Evolutionary conservation across 2,329 filamentous ascomycete genomes (phyloP), one percentile per base, ranked within the genome.

Genomic region (Colletotrichum scovillei): DNA sequence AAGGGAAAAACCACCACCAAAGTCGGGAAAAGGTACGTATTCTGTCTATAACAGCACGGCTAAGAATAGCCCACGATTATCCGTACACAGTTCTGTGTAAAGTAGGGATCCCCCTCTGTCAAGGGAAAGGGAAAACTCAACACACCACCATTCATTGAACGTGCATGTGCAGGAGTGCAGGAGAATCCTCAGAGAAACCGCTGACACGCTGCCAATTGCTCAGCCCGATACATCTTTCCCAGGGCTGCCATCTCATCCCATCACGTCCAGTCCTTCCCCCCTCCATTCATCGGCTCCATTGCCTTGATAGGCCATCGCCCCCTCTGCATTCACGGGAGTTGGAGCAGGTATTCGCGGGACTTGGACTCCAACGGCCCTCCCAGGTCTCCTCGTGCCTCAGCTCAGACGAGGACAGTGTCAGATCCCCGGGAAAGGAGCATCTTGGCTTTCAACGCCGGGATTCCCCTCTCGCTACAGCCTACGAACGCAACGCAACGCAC

Each of bases 391-490:
- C 28, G 58, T 67, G 69, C 57, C 49, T 58, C 69, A 55, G 65
- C 69, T 59, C 69, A 72, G 66, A 72, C 69, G 59, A 52, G 69
- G 38, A 59, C 65, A 38, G 69, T 69, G 59, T 69, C 69, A 60
- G 66, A 59, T 55, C 46, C 11, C 28, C 4, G 26, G 35, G 5
- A 49, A 22, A 19, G 59, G 12, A 24, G 38, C 9, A 68, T 56
- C 57, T 72, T 68, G 69, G 69, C 24, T 7, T n/a, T 49, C 26
- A n/a, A 32, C 24, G 65, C 58, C 42, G n/a, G 69, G 69, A 59
- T 69, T 14, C 38, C 32, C 69, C 69, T 55, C 16, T 69, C 69
- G 66, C 26, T 12, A 35, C 32, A 35, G 32, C 32, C 32, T 12
- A 46, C 59, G 57, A 19, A 26, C 42, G 35, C 4, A 35, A 35